phyloP scores from a whole-genome alignment of 306 rosid genomes.

The Quercus gilva region DNA sequence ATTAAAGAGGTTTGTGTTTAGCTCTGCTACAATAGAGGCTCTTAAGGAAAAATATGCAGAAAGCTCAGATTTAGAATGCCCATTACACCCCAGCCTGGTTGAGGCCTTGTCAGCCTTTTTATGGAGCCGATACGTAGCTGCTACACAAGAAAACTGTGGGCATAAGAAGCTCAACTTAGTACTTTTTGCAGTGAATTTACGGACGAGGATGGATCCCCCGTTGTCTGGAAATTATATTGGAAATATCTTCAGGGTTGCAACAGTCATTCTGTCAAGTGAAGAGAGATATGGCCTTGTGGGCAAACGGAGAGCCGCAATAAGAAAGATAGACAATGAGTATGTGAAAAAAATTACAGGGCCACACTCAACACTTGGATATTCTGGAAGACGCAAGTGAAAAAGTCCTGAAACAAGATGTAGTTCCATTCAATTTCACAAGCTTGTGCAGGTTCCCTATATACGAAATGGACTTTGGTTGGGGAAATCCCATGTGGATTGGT shows the following conservation, averaged over 20 bases:
- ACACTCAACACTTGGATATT: neutral
- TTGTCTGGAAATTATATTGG: neutral
- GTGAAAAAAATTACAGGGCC: neutral
- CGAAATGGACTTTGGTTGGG: conserved; percentile 43
- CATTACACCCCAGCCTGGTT: neutral
- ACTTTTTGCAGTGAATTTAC: conserved; percentile 15
- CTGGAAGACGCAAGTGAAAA: neutral
- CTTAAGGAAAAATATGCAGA: neutral
- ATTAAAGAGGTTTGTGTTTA: conserved; percentile 15
- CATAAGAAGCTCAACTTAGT: neutral
- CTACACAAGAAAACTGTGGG: neutral
- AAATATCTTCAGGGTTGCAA: neutral
- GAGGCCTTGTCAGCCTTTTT: conserved; percentile 4
- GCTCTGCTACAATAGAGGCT: neutral
- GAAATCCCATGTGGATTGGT: conserved; percentile 40
- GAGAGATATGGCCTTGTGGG: neutral
- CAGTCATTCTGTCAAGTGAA: neutral
- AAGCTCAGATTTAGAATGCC: too few relatives aligned
- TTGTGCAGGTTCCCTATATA: conserved; percentile 13
- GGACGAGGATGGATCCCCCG: conserved; percentile 1
- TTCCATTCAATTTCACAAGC: conserved; percentile 1
- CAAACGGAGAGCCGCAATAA: neutral
- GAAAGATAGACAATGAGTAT: neutral
- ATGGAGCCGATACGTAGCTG: conserved; percentile 7
- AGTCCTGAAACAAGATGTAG: neutral